A percentile compares a stretch with the other conserved stretches of the same genome.
Evolutionary conservation across 345 rosid species (phyloP).

Genomic region (Citrus glauca): DNA sequence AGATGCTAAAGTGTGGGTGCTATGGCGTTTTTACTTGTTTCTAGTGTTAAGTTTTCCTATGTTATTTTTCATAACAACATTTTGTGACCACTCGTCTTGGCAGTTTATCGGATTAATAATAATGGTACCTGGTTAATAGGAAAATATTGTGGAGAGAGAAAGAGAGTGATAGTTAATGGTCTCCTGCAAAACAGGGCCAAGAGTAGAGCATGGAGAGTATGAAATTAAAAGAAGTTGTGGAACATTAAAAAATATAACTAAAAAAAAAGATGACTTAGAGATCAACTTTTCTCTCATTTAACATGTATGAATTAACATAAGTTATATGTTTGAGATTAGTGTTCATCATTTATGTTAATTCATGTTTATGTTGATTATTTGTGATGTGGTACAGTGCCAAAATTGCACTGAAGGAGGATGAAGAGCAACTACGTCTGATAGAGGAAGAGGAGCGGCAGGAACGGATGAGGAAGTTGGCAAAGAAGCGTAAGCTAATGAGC

Average conservation of each 20-base stretch:
- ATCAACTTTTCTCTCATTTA: background rate
- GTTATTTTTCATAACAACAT: background rate
- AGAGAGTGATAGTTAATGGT: background rate
- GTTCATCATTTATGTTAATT: background rate
- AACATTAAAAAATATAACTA: background rate
- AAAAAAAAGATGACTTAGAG: background rate
- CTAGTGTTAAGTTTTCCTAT: background rate
- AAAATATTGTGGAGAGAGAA: background rate
- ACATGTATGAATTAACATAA: background rate
- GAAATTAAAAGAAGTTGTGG: background rate
- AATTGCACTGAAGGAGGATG: constrained; percentile 70
- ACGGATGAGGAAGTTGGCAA: constrained; percentile 36
- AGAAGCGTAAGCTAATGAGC: constrained; percentile 46
- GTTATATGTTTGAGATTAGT: background rate
- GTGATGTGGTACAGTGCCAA: constrained; percentile 42
- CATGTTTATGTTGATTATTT: background rate
- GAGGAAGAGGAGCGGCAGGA: constrained; percentile 71
- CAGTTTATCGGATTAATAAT: background rate
- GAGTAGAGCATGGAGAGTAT: background rate
- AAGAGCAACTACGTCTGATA: constrained; percentile 50
- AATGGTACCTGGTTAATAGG: background rate
- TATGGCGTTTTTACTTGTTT: background rate
- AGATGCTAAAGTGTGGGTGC: background rate
- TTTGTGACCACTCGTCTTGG: background rate
- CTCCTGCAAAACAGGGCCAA: background rate